Percentiles rank a stretch among this genome's conserved stretches.
Conservation (phyloP, 2,329 filamentous ascomycete genomes). For the Colletotrichum eremochloae region DNA sequence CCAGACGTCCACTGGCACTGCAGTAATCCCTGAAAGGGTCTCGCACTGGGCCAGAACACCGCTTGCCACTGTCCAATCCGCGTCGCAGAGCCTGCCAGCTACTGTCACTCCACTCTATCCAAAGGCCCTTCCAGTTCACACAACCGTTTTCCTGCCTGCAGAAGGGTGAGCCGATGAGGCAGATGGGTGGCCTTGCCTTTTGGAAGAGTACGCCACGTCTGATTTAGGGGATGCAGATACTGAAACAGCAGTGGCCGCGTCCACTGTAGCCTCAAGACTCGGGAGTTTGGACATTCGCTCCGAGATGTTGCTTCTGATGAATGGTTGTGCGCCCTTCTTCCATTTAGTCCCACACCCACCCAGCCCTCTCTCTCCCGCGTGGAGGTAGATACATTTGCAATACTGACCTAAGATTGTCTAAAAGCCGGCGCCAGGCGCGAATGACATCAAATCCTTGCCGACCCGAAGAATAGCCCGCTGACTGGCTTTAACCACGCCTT, state of each 20-base stretch:
- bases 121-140: not conserved
- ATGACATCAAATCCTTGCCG: conserved; percentile 33
- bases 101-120: conserved; percentile 26
- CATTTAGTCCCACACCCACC: conserved; percentile 16
- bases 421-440: conserved; percentile 13
- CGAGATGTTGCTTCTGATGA: not conserved
- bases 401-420: not conserved
- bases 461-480: conserved; percentile 19
- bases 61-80: conserved; percentile 6
- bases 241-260: conserved; percentile 19
- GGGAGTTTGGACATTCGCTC: not conserved
- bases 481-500: conserved; percentile 11
- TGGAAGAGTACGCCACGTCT: not conserved
- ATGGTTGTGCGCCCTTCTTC: not conserved
- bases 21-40: conserved; percentile 24
- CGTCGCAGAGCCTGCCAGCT: conserved; percentile 30
- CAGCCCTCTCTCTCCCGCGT: not conserved
- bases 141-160: conserved; percentile 2
- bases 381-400: not conserved
- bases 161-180: not conserved
- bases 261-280: conserved; percentile 2
- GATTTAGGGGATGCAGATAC: conserved; percentile 16
- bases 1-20: conserved; percentile 4
- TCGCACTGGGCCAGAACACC: conserved; percentile 22
- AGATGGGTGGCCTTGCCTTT: not conserved